Evolutionary conservation across 176 grass and related monocot genomes (phyloP).

Genomic region (Pontederia paniculata): DNA sequence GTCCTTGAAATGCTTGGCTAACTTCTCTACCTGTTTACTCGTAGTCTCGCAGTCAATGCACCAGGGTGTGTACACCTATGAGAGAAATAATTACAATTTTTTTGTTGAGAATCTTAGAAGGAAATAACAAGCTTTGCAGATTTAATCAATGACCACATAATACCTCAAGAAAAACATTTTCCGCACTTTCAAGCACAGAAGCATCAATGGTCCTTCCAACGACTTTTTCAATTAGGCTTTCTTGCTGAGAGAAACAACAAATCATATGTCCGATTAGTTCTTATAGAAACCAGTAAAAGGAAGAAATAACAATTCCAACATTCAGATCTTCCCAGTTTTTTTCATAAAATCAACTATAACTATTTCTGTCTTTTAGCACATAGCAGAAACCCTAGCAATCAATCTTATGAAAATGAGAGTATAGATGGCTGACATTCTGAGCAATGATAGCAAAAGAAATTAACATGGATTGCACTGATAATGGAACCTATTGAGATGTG

Average conservation of each 20-base stretch:
- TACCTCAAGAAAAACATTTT: slow-evolving; percentile 61
- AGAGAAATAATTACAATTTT: not conserved
- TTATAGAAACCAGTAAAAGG: too few species aligned
- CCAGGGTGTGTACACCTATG: slow-evolving; percentile 65
- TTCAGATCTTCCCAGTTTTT: too few species aligned
- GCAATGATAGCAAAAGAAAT: too few species aligned
- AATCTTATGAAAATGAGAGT: too few species aligned
- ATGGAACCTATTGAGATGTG: too few species aligned
- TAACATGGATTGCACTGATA: too few species aligned
- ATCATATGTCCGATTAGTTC: not conserved
- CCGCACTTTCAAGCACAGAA: slow-evolving; percentile 38
- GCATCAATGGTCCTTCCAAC: slow-evolving; percentile 55
- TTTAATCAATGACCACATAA: not conserved
- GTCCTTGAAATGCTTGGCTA: slow-evolving; percentile 51
- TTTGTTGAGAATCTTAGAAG: not conserved
- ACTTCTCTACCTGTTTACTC: slow-evolving; percentile 52
- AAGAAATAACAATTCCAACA: too few species aligned
- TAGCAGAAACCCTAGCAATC: too few species aligned
- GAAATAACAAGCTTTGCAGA: slow-evolving; percentile 1
- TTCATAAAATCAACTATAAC: too few species aligned
- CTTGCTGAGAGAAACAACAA: slow-evolving; percentile 14
- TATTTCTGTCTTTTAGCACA: too few species aligned
- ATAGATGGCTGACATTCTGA: too few species aligned
- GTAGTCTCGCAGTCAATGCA: slow-evolving; percentile 58
- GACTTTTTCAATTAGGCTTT: slow-evolving; percentile 50